Evolutionary conservation across 2,329 filamentous ascomycete species (phyloP).

Genomic region (Trichoderma brevicompactum): DNA sequence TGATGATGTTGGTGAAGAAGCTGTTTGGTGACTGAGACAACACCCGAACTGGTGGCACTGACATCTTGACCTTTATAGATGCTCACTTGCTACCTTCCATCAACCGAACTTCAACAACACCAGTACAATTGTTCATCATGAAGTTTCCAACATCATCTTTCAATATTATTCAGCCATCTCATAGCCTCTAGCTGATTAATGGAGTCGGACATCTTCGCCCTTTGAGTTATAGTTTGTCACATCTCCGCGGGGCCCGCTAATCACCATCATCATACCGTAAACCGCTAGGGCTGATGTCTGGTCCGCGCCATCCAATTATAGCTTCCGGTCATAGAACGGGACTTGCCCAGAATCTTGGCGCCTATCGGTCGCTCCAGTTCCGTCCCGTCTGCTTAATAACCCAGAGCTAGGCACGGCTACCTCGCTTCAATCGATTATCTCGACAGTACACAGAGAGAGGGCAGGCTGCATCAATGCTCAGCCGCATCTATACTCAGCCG

Average conservation of each 20-base stretch:
- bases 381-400: not conserved
- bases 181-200: slow-evolving; percentile 11
- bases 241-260: slow-evolving; percentile 17
- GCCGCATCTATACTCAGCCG: not conserved
- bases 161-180: slow-evolving; percentile 9
- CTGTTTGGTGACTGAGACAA: not conserved
- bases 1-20: not conserved
- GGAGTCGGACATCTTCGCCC: not conserved
- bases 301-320: not conserved
- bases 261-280: not conserved
- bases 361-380: no score
- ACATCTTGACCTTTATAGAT: slow-evolving; percentile 6
- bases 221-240: not conserved
- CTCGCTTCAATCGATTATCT: slow-evolving; percentile 22
- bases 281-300: not conserved
- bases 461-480: not conserved
- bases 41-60: not conserved
- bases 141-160: not conserved
- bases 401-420: not conserved
- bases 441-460: not conserved
- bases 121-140: not conserved
- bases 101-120: not conserved
- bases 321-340: not conserved
- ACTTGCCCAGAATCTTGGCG: not conserved
- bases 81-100: not conserved